Base-by-base conservation (phyloP, 2,329 filamentous ascomycete species). In the Coccinonectria pachysandricola region DNA sequence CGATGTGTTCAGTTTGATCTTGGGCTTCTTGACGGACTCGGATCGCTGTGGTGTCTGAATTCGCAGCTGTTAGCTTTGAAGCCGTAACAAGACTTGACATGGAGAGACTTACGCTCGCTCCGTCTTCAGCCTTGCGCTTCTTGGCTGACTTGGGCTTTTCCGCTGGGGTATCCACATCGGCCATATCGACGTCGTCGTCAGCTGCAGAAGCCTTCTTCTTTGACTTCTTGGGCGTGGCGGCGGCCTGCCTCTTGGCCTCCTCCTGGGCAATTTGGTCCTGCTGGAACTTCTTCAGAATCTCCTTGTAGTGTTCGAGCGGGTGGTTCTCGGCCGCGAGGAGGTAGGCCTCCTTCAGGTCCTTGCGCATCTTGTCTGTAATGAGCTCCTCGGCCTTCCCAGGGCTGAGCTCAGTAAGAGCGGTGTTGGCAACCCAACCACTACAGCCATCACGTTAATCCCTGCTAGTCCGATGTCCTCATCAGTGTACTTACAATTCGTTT, bases 371-470 rank as follows among this genome's bases (percentile, higher is more conserved):
- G 39, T 79, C 71, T 27, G 77, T 78, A 27, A 81, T 64, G 21
- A 73, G 62, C 13, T 76, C 65, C 27, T 74, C 71, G 37, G 87
- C 78, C 14, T 78, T 75, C 27, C 79, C 75, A 9, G 80, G 62
- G 31, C 86, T 76, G 27, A 96, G 73, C 18, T 84, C 78, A 18
- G 75, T 73, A 19, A 98, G 68, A 32, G 84, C 78, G 12, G 76
- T 81, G 56, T 96, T 95, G 35, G 77, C 71, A 39, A 88, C 83
- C 88, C 88, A 98, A n/a, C n/a, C n/a, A n/a, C n/a, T n/a, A n/a
- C n/a, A n/a, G n/a, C n/a, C n/a, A n/a, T n/a, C n/a, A n/a, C n/a
- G n/a, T n/a, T n/a, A n/a, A n/a, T n/a, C n/a, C n/a, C n/a, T n/a
- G n/a, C n/a, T n/a, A n/a, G n/a, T n/a, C n/a, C n/a, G n/a, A n/a